Conservation (phyloP, 305 asterid species). For the Vinca major region DNA sequence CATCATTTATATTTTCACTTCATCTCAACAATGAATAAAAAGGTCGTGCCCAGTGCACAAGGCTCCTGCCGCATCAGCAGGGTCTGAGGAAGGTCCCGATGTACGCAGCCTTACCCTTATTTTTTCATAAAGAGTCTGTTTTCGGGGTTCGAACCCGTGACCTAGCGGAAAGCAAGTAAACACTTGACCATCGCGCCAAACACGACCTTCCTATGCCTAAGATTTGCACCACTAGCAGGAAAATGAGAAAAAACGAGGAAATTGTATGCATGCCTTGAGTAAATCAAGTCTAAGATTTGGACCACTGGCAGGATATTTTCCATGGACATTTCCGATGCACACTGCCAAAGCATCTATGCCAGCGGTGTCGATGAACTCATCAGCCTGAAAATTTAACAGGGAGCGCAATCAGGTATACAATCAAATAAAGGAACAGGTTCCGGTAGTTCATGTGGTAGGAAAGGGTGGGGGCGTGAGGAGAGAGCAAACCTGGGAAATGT, state of each 20-base stretch:
- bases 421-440: conserved; percentile 10
- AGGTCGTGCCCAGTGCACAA: too few relatives aligned
- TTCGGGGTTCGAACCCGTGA: too few relatives aligned
- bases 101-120: too few relatives aligned
- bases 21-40: not conserved
- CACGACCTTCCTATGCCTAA: too few relatives aligned
- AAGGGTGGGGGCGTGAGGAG: not conserved
- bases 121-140: too few relatives aligned
- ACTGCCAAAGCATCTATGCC: conserved; percentile 94
- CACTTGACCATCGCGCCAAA: too few relatives aligned
- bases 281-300: conserved; percentile 84
- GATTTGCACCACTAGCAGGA: too few relatives aligned
- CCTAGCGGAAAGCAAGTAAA: too few relatives aligned
- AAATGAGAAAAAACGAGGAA: too few relatives aligned
- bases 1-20: not conserved
- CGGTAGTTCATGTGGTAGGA: not conserved
- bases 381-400: conserved; percentile 47
- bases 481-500: conserved; percentile 57
- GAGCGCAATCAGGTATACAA: conserved; percentile 6
- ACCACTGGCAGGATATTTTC: conserved; percentile 79
- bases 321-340: conserved; percentile 95
- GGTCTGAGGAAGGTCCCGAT: too few relatives aligned
- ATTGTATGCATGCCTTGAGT: conserved; percentile 52
- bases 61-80: too few relatives aligned
- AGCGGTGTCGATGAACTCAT: conserved; percentile 71